These are phyloP conservation scores for Coffea canephora DNA, from an alignment of 257 asterid genomes.

Conservation along the genomic window DNA sequence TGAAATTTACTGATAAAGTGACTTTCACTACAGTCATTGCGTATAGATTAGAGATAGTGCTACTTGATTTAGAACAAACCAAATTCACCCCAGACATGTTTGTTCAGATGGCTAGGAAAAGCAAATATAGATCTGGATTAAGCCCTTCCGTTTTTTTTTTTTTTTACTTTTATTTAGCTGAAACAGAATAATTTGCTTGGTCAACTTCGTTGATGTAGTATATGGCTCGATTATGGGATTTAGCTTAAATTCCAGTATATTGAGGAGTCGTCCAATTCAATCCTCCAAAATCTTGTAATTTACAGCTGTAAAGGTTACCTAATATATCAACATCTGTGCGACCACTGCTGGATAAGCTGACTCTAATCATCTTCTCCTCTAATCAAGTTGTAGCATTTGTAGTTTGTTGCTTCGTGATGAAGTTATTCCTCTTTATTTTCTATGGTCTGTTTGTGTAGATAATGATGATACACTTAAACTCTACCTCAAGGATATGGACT, in stretches of 20 bases:
- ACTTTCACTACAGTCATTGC: background rate
- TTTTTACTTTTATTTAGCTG: background rate
- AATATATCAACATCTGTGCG: background rate
- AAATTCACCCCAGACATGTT: too few relatives aligned
- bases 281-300: background rate
- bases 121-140: background rate
- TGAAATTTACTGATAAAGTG: background rate
- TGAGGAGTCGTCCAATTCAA: background rate
- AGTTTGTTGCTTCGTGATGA: constrained; percentile 6
- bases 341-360: background rate
- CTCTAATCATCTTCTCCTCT: background rate
- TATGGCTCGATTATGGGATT: background rate
- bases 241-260: background rate
- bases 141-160: background rate
- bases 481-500: constrained; percentile 72
- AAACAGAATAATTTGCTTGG: background rate
- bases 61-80: too few relatives aligned
- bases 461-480: constrained; percentile 68
- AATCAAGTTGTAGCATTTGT: background rate
- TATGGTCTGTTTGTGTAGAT: constrained; percentile 37
- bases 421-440: constrained; percentile 10
- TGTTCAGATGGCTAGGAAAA: too few relatives aligned
- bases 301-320: background rate
- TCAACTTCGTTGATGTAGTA: background rate
- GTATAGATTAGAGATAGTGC: background rate